Evolutionary conservation across 2,329 filamentous ascomycete species (phyloP).

Genomic region (Pestalotiopsis sp.): DNA sequence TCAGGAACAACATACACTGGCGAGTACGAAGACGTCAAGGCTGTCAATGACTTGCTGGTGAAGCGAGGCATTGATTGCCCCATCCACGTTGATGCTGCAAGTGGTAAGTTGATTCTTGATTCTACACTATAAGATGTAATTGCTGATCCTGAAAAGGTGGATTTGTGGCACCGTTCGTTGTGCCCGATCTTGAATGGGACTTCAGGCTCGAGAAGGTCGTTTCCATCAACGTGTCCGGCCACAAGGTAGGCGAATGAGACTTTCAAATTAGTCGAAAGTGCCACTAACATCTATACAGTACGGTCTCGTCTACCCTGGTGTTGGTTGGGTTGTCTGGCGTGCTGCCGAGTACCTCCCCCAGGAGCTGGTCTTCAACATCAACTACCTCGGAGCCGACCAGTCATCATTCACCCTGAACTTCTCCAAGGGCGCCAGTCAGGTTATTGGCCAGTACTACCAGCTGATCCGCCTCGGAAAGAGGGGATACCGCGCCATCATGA

Average conservation of each 20-base stretch:
- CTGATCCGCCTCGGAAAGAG: constrained; percentile 92
- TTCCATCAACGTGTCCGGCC: constrained; percentile 91
- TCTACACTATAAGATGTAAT: background rate
- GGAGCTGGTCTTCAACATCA: constrained; percentile 98
- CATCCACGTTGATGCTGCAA: constrained; percentile 93
- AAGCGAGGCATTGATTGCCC: constrained; percentile 76
- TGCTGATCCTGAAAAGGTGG: constrained; percentile 43
- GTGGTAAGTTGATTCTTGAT: constrained; percentile 48
- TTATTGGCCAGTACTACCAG: constrained; percentile 98
- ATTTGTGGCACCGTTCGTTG: constrained; percentile 90
- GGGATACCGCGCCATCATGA: constrained; percentile 92
- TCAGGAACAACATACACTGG: constrained; percentile 88
- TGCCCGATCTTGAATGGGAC: constrained; percentile 85
- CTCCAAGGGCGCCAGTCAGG: constrained; percentile 90
- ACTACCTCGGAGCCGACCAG: constrained; percentile 95
- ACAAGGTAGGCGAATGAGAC: constrained; percentile 61
- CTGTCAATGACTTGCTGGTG: constrained; percentile 83
- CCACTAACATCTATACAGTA: constrained; percentile 41
- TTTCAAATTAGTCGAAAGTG: background rate
- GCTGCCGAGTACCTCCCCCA: constrained; percentile 81
- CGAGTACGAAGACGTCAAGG: constrained; percentile 93
- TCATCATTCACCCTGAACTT: constrained; percentile 97
- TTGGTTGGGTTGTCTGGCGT: constrained; percentile 93
- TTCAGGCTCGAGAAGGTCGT: constrained; percentile 88
- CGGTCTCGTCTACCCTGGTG: constrained; percentile 79